These are phyloP conservation scores for Salvia hispanica DNA, from an alignment of 257 asterid species.

Conservation along the genomic window DNA sequence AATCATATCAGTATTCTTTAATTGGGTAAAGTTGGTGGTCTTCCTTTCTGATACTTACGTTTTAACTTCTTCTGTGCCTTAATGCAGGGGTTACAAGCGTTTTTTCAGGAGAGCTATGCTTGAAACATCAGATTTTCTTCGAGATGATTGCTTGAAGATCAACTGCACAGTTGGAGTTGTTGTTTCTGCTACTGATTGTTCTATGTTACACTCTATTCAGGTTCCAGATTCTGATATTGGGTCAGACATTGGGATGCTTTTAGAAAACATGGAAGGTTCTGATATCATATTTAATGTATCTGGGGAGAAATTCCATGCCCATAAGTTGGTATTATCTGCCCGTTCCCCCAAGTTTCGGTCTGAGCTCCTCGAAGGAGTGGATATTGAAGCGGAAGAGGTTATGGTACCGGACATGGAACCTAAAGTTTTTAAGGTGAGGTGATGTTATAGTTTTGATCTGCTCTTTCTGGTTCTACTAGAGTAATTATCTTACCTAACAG, in stretches of 20 bases:
- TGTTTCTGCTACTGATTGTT: slow-evolving; percentile 84
- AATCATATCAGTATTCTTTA: slow-evolving; percentile 1
- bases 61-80: slow-evolving; percentile 8
- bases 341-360: slow-evolving; percentile 78
- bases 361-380: slow-evolving; percentile 59
- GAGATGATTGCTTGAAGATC: slow-evolving; percentile 96
- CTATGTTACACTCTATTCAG: slow-evolving; percentile 79
- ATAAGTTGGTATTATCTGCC: slow-evolving; percentile 91
- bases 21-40: slow-evolving; percentile 1
- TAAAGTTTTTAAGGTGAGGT: slow-evolving; percentile 77
- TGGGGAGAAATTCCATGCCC: slow-evolving; percentile 87
- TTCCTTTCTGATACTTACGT: neutral
- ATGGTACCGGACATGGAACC: slow-evolving; percentile 79
- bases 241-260: slow-evolving; percentile 73
- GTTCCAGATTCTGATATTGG: slow-evolving; percentile 95
- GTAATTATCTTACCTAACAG: neutral
- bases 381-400: slow-evolving; percentile 64
- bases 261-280: slow-evolving; percentile 83
- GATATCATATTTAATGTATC: slow-evolving; percentile 75
- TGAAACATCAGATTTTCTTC: slow-evolving; percentile 87
- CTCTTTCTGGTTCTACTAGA: slow-evolving; percentile 5
- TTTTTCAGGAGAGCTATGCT: slow-evolving; percentile 88
- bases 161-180: slow-evolving; percentile 99
- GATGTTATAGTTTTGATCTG: slow-evolving; percentile 25
- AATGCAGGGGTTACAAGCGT: slow-evolving; percentile 84